A percentile compares a stretch with the other conserved stretches of the same genome.
These are phyloP conservation scores for Malus hybrid DNA, from an alignment of 331 rosid genomes.

Conservation along the genomic window DNA sequence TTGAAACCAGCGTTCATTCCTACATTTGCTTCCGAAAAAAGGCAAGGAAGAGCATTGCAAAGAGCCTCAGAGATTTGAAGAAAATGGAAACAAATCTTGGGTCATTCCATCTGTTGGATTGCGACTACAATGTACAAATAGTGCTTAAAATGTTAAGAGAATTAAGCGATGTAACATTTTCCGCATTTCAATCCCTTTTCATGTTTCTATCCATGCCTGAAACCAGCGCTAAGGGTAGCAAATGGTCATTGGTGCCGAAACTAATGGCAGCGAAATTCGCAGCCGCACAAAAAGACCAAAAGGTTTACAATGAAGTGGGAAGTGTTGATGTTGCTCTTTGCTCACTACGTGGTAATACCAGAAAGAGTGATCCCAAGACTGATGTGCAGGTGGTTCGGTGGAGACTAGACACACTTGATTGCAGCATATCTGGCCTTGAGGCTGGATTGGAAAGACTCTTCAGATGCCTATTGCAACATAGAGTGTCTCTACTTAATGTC, in stretches of 20 bases:
- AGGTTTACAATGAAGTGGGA: conserved; percentile 33
- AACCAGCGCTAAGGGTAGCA: conserved; percentile 25
- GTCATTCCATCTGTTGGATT: conserved; percentile 16
- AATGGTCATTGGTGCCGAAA: conserved; percentile 45
- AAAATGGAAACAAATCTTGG: conserved; percentile 35
- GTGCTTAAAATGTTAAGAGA: conserved; percentile 45
- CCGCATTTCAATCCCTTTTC: conserved; percentile 40
- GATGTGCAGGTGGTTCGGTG: conserved; percentile 39
- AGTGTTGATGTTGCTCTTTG: conserved; percentile 33
- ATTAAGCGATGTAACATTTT: conserved; percentile 35
- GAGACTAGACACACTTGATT: conserved; percentile 38
- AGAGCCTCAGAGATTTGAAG: conserved; percentile 46
- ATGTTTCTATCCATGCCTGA: conserved; percentile 40
- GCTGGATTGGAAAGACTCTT: conserved; percentile 44
- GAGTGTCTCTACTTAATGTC: conserved; percentile 73
- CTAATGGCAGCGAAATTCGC: conserved; percentile 20
- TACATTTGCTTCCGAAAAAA: conserved; percentile 36
- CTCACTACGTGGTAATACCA: conserved; percentile 22
- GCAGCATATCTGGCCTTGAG: conserved; percentile 34
- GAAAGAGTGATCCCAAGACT: conserved; percentile 16
- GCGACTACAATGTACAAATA: conserved; percentile 32
- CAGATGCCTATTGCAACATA: conserved; percentile 57
- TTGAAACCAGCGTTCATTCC: conserved; percentile 15
- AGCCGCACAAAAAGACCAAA: conserved; percentile 32
- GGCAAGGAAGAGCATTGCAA: conserved; percentile 52